Evolutionary conservation across 1,284 basidiomycete genomes (phyloP), one percentile per base, ranked within the genome.

Genomic region (Cystobasidiaceae sp.): DNA sequence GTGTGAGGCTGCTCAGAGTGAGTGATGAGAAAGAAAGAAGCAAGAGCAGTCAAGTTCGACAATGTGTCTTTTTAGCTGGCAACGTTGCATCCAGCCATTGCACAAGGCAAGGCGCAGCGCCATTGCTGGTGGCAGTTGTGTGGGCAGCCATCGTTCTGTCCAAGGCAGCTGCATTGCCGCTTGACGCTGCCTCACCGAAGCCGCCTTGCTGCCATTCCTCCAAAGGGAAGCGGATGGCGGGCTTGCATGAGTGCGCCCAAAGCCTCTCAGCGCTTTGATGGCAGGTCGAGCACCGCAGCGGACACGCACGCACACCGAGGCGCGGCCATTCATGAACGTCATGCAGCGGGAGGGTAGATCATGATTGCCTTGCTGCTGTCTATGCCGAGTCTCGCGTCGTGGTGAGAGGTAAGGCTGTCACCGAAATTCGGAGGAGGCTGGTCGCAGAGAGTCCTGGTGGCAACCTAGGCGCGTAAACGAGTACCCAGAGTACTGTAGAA

Each of bases 401-500:
- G n/a, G n/a, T n/a, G n/a, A n/a, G n/a, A n/a, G n/a, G n/a, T n/a
- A n/a, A n/a, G n/a, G n/a, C n/a, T n/a, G n/a, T n/a, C n/a, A n/a
- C 46, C 9, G 46, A 25, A 49, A 49, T 49, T 49, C 46, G 17
- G 46, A 52, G 50, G 50, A 37, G 50, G 50, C 50, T 32, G 50
- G 50, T 39, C 50, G 17, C 3, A 15, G 39, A n/a, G n/a, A 15
- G 15, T 41, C 19, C 2, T 2, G 3, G 2, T 19, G 39, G 19
- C 39, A 41, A n/a, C n/a, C n/a, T n/a, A n/a, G n/a, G n/a, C n/a
- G n/a, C n/a, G n/a, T n/a, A n/a, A n/a, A n/a, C n/a, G n/a, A n/a
- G n/a, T n/a, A n/a, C n/a, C n/a, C n/a, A n/a, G n/a, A n/a, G n/a
- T n/a, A n/a, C n/a, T n/a, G n/a, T n/a, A n/a, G n/a, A n/a, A n/a